Percentiles rank a stretch among this genome's conserved stretches.
These are phyloP conservation scores for Barnettozyma wickerhamii DNA, from an alignment of 805 yeast species.

Conservation along the genomic window DNA sequence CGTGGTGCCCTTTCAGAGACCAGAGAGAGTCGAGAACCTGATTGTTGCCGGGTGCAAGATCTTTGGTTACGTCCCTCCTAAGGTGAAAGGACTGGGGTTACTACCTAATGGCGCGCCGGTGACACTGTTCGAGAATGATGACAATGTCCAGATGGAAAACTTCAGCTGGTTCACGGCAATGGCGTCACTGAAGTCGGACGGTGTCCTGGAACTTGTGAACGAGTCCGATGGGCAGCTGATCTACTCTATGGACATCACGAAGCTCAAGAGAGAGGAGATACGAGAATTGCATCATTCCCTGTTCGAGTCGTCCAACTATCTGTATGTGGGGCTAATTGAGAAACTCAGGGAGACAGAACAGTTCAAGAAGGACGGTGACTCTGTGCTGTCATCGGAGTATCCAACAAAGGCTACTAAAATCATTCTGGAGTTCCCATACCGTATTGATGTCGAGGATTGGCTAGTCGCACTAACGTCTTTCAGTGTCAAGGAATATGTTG, in stretches of 20 bases:
- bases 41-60: slow-evolving; percentile 63
- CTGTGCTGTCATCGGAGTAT: slow-evolving; percentile 28
- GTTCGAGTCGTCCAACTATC: slow-evolving; percentile 51
- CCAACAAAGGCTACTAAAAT: slow-evolving; percentile 31
- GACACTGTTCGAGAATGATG: slow-evolving; percentile 13
- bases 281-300: slow-evolving; percentile 60
- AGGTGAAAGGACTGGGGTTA: slow-evolving; percentile 15
- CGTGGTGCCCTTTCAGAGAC: too few relatives aligned
- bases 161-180: slow-evolving; percentile 73
- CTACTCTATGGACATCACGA: slow-evolving; percentile 52
- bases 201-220: slow-evolving; percentile 52
- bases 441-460: slow-evolving; percentile 76
- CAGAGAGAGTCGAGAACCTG: slow-evolving; percentile 31
- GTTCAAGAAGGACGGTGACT: not conserved
- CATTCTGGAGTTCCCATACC: slow-evolving; percentile 58
- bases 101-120: slow-evolving; percentile 14
- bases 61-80: slow-evolving; percentile 43
- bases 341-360: slow-evolving; percentile 45
- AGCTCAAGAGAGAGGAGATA: slow-evolving; percentile 55
- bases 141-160: slow-evolving; percentile 8
- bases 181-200: slow-evolving; percentile 65
- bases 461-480: slow-evolving; percentile 61
- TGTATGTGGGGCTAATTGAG: slow-evolving; percentile 54
- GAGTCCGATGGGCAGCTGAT: slow-evolving; percentile 62
- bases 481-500: slow-evolving; percentile 49